Evolutionary conservation across 805 yeast genomes (phyloP), one percentile per base, ranked within the genome.

Genomic region (Hagleromyces aurorensis): DNA sequence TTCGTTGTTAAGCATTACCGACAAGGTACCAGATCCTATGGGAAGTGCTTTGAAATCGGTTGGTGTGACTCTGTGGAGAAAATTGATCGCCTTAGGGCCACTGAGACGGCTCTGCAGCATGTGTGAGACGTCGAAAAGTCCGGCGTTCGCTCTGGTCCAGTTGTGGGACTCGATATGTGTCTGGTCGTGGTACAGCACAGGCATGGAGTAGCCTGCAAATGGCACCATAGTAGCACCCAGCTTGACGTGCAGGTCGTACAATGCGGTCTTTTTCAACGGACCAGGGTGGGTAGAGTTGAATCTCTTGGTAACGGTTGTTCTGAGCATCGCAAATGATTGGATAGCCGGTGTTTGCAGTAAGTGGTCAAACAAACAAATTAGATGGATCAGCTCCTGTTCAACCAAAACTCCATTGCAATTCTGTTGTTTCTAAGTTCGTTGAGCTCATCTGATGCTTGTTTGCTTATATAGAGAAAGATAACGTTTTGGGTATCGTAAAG

Each of bases 121-220:
- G 59, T 91, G 98, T 32, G 95, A 83, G 29, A 91, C 98, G 55
- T 91, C 98, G 49, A 91, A 91, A 29, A 91, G 64, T 5, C 98
- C 98, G 20, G 87, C 86, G 38, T 82, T 72, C 13, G 64, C 50
- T 55, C 98, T 73, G 0, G 89, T 93, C 97, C 97, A 91, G 30
- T 79, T 71, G 62, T 91, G 98, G 1, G 96, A 86, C 38, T 86
- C 94, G 22, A 85, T 75, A 56, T 89, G 97, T 2, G 83, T 60
- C 59, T 83, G 94, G n/a, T 69, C 76, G 40, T 73, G 69, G 64
- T 87, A 91, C 17, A 85, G 59, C 7, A 91, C 86, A 2, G 98
- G 98, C 96, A 91, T 89, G 26, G 78, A 72, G 50, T 72, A 91
- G n/a, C 96, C 96, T 11, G 97, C 97, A 59, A 83, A 91, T 25